Conservation (phyloP, 352 stramenopile species). For the Paralagenidium karlingii region DNA sequence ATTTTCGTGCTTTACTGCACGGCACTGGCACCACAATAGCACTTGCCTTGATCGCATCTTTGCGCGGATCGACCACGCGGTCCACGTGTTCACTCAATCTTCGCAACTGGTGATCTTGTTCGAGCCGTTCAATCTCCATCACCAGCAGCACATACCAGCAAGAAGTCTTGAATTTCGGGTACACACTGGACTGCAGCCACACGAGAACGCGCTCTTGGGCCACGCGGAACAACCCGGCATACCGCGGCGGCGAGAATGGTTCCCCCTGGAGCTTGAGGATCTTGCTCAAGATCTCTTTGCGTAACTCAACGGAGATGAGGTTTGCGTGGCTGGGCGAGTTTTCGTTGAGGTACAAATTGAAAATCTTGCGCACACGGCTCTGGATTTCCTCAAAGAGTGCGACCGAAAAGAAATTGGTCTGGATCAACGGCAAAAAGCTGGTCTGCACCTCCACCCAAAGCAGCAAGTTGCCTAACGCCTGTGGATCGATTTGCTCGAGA, state of each 20-base stretch:
- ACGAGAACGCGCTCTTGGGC: conserved; percentile 60
- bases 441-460: conserved; percentile 75
- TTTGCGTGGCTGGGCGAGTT: conserved; percentile 14
- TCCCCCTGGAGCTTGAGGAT: conserved; percentile 64
- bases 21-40: conserved; percentile 14
- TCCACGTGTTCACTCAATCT: conserved; percentile 52
- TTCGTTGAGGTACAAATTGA: conserved; percentile 48
- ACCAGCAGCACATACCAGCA: conserved; percentile 51
- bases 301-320: conserved; percentile 28
- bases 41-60: conserved; percentile 13
- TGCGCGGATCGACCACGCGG: not conserved
- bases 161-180: conserved; percentile 43
- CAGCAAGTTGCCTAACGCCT: conserved; percentile 32
- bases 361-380: conserved; percentile 37
- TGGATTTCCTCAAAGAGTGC: conserved; percentile 66
- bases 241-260: conserved; percentile 54
- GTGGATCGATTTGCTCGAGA: conserved; percentile 13
- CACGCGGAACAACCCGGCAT: conserved; percentile 51
- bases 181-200: conserved; percentile 52
- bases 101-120: conserved; percentile 42
- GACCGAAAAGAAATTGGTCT: conserved; percentile 46
- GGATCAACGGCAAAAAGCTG: conserved; percentile 46
- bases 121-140: conserved; percentile 56
- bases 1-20: conserved; percentile 5
- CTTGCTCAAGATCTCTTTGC: conserved; percentile 42